These are phyloP conservation scores for Tulasnella sp. DNA, from an alignment of 768 basidiomycete species.

Conservation along the genomic window DNA sequence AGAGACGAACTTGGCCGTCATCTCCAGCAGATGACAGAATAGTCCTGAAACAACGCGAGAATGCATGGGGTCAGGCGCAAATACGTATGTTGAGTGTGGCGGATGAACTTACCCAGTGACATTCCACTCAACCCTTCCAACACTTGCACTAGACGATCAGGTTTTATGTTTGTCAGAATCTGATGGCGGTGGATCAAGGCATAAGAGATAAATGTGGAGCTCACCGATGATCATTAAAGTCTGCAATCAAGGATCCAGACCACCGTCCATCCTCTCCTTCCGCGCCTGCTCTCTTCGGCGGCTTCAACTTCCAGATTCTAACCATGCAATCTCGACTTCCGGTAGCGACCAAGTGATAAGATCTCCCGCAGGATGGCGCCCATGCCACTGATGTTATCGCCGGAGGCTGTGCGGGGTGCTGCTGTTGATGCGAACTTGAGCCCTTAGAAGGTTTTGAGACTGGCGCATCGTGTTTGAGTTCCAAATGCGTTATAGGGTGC, in stretches of 20 bases:
- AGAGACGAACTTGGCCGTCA: conserved; percentile 69
- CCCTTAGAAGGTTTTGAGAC: conserved; percentile 19
- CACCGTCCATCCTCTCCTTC: conserved; percentile 40
- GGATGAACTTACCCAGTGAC: conserved; percentile 53
- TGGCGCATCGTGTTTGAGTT: conserved; percentile 40
- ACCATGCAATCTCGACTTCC: conserved; percentile 82
- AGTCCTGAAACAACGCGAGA: conserved; percentile 41
- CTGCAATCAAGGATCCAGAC: conserved; percentile 66
- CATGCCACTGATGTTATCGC: conserved; percentile 80
- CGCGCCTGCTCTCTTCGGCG: conserved; percentile 37
- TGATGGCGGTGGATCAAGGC: not conserved
- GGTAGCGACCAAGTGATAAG: conserved; percentile 88
- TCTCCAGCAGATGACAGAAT: conserved; percentile 76
- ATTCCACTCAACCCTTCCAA: conserved; percentile 91
- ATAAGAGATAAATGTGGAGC: conserved; percentile 19
- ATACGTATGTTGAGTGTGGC: not conserved
- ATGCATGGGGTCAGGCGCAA: not conserved
- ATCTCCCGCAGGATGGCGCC: conserved; percentile 89
- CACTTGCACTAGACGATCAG: conserved; percentile 65
- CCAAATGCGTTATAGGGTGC: conserved; percentile 53
- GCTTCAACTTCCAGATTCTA: conserved; percentile 77
- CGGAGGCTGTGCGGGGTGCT: conserved; percentile 31
- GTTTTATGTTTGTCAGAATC: too few relatives aligned
- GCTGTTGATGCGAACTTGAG: conserved; percentile 20
- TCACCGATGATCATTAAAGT: conserved; percentile 79